A percentile compares a stretch with the other conserved stretches of the same genome.
Conservation (phyloP, 164 flowering plant genomes). For the Kingdonia uniflora region DNA sequence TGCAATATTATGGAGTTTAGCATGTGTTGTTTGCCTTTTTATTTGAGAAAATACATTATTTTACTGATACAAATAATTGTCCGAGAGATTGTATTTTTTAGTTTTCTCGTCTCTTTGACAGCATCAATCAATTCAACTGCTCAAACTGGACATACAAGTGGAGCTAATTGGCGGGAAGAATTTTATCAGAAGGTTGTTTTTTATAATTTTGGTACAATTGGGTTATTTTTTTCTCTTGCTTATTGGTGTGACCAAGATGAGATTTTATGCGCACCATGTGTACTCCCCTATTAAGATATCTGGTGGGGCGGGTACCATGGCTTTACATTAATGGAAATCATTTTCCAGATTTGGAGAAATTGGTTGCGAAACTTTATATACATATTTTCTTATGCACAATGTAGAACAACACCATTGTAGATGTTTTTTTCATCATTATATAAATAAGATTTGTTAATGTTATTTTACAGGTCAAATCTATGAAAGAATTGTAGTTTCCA, state of each 20-base stretch:
- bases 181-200: slow-evolving; percentile 57
- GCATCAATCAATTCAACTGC: slow-evolving; percentile 68
- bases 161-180: slow-evolving; percentile 84
- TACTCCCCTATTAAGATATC: too few species aligned
- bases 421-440: too few species aligned
- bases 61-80: neutral
- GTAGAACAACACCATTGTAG: too few species aligned
- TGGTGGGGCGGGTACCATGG: too few species aligned
- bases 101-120: slow-evolving; percentile 20
- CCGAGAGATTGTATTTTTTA: neutral
- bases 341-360: too few species aligned
- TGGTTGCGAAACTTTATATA: too few species aligned
- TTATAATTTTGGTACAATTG: neutral
- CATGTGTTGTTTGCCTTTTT: neutral
- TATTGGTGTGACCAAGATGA: too few species aligned
- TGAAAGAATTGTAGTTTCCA: slow-evolving; percentile 64
- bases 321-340: too few species aligned
- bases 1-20: too few species aligned
- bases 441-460: neutral
- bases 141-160: slow-evolving; percentile 45
- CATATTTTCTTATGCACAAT: too few species aligned
- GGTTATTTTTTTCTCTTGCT: neutral
- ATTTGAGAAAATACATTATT: neutral
- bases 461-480: slow-evolving; percentile 45
- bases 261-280: too few species aligned